These are phyloP conservation scores for Corchorus capsularis DNA, from an alignment of 345 rosid genomes.

Conservation along the genomic window DNA sequence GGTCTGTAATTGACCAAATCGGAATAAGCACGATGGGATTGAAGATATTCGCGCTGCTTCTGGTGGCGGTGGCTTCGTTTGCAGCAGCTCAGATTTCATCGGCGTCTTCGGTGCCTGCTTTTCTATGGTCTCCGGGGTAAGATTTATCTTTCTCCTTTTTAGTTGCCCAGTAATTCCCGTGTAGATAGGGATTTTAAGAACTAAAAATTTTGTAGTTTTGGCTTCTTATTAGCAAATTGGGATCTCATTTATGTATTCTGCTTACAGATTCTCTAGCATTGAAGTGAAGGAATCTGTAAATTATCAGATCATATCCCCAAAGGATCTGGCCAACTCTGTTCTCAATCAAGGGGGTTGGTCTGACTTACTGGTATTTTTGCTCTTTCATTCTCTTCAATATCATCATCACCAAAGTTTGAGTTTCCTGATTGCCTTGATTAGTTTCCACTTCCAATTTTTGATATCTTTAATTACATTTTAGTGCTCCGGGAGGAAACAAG, in stretches of 20 bases:
- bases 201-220: neutral
- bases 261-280: constrained; percentile 33
- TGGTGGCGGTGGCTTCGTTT: constrained; percentile 31
- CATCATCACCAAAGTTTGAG: neutral
- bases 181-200: neutral
- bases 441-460: neutral
- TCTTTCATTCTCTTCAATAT: neutral
- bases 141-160: constrained; percentile 24
- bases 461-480: constrained; percentile 23
- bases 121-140: constrained; percentile 69
- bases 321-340: constrained; percentile 71
- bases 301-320: constrained; percentile 72
- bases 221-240: neutral
- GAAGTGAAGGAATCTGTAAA: constrained; percentile 50
- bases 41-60: constrained; percentile 16
- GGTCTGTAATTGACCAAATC: neutral
- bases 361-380: constrained; percentile 57
- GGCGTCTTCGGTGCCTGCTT: constrained; percentile 66
- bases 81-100: constrained; percentile 33
- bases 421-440: neutral
- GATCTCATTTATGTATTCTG: constrained; percentile 4
- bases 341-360: constrained; percentile 80
- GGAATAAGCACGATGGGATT: constrained; percentile 9
- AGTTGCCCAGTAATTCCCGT: constrained; percentile 25
- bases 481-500: constrained; percentile 67